Base-by-base conservation (phyloP, 139 green algal species). In the Nannochloris sp. region DNA sequence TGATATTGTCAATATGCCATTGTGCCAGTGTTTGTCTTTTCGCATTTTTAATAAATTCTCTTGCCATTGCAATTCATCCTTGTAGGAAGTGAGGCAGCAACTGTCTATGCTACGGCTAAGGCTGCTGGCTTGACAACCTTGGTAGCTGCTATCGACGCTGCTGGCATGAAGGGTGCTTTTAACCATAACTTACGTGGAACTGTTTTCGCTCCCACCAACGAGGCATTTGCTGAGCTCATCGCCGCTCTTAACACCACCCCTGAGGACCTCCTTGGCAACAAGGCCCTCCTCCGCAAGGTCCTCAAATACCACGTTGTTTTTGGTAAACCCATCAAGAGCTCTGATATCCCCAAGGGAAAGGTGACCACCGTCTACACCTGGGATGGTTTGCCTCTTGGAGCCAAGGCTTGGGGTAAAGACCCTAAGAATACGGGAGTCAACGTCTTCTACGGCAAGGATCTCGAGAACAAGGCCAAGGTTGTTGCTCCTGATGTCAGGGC, bases 161-260 rank as follows among this genome's bases (percentile, higher is more conserved):
- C 32, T 3, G 36, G 36, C 12, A 9, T 65, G 42, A 53, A 13
- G 23, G 42, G 35, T 53, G 42, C 25, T 13, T 23, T 65, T 12
- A 4, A 6, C 0, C 32, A 14, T 55, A 12, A 32, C 14, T 9
- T 9, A 44, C 23, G 25, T 12, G 42, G 42, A 9, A 83, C 77
- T 31, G 67, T 84, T 32, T 84, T 84, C 24, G 77, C 77, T 1
- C 77, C 77, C 15, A 81, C 77, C 27, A 61, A 84, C 33, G 69
- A 76, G 9, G 77, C 76, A 1, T 84, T 83, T 42, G 70, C 34
- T 12, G 14, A 9, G 29, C 10, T 55, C 6, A 37, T 81, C 14
- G 19, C 25, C 12, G 59, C 39, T 58, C 14, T 64, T 0, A 54
- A 35, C 53, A 47, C 76, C 4, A 83, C 75, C 14, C 14, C 54